These are phyloP conservation scores for Aspergillus nomiae DNA, from an alignment of 2,329 filamentous ascomycete species.

Conservation along the genomic window DNA sequence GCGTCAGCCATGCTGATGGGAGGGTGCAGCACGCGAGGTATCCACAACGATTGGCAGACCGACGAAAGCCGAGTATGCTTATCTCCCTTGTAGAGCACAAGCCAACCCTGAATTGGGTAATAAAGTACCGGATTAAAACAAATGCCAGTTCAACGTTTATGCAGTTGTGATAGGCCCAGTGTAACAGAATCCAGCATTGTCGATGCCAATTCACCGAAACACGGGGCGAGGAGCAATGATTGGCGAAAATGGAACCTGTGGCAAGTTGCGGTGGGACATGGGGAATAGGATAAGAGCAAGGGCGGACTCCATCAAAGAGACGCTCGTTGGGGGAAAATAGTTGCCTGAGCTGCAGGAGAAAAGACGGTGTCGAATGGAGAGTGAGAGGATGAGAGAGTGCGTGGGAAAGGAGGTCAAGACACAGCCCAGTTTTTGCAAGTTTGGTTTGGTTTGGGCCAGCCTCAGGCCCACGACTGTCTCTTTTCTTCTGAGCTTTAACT, in stretches of 20 bases:
- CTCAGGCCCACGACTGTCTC: not conserved
- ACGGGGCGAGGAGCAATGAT: slow-evolving; percentile 4
- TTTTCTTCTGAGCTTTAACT: not conserved
- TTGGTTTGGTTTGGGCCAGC: not conserved
- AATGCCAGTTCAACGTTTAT: slow-evolving; percentile 7
- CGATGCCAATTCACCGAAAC: slow-evolving; percentile 20
- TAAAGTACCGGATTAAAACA: not conserved
- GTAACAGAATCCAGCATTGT: slow-evolving; percentile 14
- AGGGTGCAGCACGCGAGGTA: not conserved
- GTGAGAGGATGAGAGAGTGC: not conserved
- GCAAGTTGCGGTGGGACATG: slow-evolving; percentile 21
- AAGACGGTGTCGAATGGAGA: not conserved
- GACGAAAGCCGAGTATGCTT: not conserved
- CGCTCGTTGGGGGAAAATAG: not conserved
- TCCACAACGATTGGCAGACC: slow-evolving; percentile 2
- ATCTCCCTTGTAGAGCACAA: slow-evolving; percentile 1
- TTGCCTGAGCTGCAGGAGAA: not conserved
- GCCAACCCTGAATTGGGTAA: not conserved
- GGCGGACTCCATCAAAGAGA: slow-evolving; percentile 6
- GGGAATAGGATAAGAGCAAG: slow-evolving; percentile 7
- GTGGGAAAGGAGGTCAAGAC: not conserved
- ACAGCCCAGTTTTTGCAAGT: not conserved
- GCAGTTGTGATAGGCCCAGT: slow-evolving; percentile 7
- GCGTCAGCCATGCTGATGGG: slow-evolving; percentile 19
- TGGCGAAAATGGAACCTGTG: slow-evolving; percentile 16